These are phyloP conservation scores for Boeremia exigua DNA, from an alignment of 2,329 filamentous ascomycete species.

Conservation along the genomic window DNA sequence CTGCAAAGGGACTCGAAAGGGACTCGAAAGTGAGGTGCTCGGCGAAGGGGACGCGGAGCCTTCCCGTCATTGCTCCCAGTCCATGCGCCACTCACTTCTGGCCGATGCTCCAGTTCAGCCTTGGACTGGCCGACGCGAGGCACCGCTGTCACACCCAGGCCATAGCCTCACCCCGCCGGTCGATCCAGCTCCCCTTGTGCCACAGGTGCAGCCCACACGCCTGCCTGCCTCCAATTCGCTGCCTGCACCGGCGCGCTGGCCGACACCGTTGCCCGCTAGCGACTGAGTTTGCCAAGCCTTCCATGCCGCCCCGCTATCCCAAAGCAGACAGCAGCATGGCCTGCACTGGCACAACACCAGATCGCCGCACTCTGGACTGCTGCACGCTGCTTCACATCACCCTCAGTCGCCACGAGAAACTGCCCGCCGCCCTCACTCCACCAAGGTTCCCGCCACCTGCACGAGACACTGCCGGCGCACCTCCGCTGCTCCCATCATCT, in stretches of 20 bases:
- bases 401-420: no score
- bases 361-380: neutral
- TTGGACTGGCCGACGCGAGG: neutral
- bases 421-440: no score
- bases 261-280: neutral
- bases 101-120: slow-evolving; percentile 5
- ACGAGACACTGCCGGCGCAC: no score
- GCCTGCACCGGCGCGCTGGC: slow-evolving; percentile 2
- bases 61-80: slow-evolving; percentile 12
- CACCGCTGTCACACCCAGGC: neutral
- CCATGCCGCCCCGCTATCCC: slow-evolving; percentile 22
- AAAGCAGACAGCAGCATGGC: slow-evolving; percentile 14
- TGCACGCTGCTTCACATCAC: no score
- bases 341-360: slow-evolving; percentile 1
- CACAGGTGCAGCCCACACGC: neutral
- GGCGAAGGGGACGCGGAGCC: slow-evolving; percentile 15
- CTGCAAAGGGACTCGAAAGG: neutral
- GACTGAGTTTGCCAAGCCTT: neutral
- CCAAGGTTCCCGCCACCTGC: no score
- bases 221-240: slow-evolving; percentile 1
- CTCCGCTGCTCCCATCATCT: no score
- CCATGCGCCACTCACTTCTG: slow-evolving; percentile 12
- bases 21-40: neutral
- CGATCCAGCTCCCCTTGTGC: neutral
- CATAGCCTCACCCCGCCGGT: neutral